Percentiles rank a stretch among this genome's conserved stretches.
Conservation (phyloP, 352 stramenopile species). For the Phytophthora tubulina region DNA sequence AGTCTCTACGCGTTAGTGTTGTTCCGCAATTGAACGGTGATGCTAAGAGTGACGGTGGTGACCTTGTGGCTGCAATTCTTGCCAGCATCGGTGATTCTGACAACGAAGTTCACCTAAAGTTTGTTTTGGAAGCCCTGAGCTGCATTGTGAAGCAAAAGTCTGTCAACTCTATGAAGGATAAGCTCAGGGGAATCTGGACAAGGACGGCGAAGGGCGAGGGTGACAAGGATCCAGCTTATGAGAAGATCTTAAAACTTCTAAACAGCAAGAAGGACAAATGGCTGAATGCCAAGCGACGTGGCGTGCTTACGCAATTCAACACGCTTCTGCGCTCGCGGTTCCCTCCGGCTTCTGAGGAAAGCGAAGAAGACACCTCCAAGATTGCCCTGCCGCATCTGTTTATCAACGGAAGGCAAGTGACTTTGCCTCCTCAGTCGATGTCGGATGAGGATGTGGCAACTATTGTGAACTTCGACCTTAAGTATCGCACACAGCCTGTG, state of each 20-base stretch:
- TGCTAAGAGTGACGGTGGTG: constrained; percentile 22
- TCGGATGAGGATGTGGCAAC: constrained; percentile 70
- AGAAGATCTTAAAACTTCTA: constrained; percentile 37
- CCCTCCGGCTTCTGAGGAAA: constrained; percentile 31
- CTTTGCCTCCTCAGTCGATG: constrained; percentile 60
- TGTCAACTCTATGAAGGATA: constrained; percentile 54
- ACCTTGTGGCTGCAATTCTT: constrained; percentile 63
- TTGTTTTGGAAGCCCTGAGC: constrained; percentile 65
- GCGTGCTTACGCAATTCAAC: constrained; percentile 52
- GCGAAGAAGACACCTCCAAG: constrained; percentile 19
- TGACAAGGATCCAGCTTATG: constrained; percentile 29
- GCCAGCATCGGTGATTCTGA: constrained; percentile 65
- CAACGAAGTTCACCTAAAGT: constrained; percentile 55
- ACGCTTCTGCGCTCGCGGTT: constrained; percentile 53
- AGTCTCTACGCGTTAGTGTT: constrained; percentile 65
- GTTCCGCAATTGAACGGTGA: constrained; percentile 52
- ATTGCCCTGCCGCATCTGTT: constrained; percentile 54
- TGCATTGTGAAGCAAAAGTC: constrained; percentile 69
- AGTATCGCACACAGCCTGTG: constrained; percentile 74
- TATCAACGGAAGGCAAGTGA: constrained; percentile 77
- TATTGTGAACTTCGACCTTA: constrained; percentile 76
- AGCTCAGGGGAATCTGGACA: constrained; percentile 58
- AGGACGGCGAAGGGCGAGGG: constrained; percentile 36
- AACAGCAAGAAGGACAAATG: constrained; percentile 34
- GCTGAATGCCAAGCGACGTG: constrained; percentile 37